Evolutionary conservation across 2,329 filamentous ascomycete species (phyloP), one percentile per base, ranked within the genome.

Genomic region (Phyllachora maydis): DNA sequence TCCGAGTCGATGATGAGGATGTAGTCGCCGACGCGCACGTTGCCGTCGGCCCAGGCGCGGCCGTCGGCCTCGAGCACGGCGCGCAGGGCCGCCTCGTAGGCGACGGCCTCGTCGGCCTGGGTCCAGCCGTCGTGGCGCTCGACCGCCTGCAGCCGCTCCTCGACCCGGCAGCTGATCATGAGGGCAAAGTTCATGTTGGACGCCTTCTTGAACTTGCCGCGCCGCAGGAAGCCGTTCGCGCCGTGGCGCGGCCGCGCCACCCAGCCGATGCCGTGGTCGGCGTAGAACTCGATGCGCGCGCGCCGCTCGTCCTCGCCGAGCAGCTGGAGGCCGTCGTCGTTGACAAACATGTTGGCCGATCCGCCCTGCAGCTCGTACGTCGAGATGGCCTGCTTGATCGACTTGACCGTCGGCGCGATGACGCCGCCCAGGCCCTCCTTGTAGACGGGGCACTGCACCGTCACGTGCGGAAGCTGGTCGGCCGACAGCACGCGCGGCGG

Each of bases 381-480:
- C 16, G 69, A 73, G 40, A 79, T 78, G 31, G 73, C 73, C 35
- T 72, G 62, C 49, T 81, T 81, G 47, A 83, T 61, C 2, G 75
- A 82, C 37, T 67, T 68, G 36, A 83, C 65, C 0, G 77, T 85
- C 6, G 77, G 77, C 11, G 59, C 62, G 37, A 83, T 82, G 44
- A 90, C 79, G 30, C 56, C 65, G 17, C 52, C 51, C 3, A 90
- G 57, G 32, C 78, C 77, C 43, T 90, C 79, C 45, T 85, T 88
- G 53, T 88, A 90, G 0, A 90, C 76, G 4, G 79, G 79, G 43
- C 77, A 83, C 40, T 91, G 79, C 19, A 90, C 75, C 3, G 77
- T 85, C 32, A 79, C 58, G 39, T 79, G 76, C 3, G 74, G 75
- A 10, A 83, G 56, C n/a, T n/a, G n/a, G 14, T 54, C 40, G 5